Conservation (phyloP, 306 rosid species). For the Prunus mongolica region DNA sequence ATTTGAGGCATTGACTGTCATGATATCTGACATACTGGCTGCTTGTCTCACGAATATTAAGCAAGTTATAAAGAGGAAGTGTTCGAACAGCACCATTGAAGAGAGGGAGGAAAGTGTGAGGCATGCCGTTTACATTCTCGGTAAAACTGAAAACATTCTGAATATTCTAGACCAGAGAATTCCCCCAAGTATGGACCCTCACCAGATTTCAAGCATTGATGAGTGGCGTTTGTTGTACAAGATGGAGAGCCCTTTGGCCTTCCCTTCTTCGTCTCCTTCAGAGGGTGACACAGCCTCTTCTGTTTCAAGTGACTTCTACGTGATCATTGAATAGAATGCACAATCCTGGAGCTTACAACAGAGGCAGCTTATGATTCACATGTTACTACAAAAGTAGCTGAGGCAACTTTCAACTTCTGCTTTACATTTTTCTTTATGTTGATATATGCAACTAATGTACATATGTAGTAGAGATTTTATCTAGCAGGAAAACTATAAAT, state of each 20-base stretch:
- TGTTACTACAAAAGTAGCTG: background rate
- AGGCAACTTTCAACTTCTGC: background rate
- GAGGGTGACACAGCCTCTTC: slow-evolving; percentile 18
- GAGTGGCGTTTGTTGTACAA: slow-evolving; percentile 62
- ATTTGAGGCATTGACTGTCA: slow-evolving; percentile 33
- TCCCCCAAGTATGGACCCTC: slow-evolving; percentile 29
- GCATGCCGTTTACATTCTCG: slow-evolving; percentile 53
- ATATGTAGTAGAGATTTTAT: too few species aligned
- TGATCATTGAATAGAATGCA: slow-evolving; percentile 29
- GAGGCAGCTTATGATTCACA: background rate
- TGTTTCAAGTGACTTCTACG: slow-evolving; percentile 31
- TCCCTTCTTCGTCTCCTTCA: slow-evolving; percentile 21
- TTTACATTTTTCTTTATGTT: background rate
- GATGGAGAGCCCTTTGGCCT: slow-evolving; percentile 17
- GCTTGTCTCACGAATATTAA: slow-evolving; percentile 73
- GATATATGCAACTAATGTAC: background rate
- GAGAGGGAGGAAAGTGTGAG: slow-evolving; percentile 63
- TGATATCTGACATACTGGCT: slow-evolving; percentile 63
- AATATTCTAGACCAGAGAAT: slow-evolving; percentile 43
- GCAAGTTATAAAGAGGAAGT: slow-evolving; percentile 36
- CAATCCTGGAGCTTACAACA: background rate
- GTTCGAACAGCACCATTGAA: slow-evolving; percentile 57
- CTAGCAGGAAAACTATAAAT: background rate
- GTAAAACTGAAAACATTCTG: slow-evolving; percentile 58
- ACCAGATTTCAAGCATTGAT: slow-evolving; percentile 42